Base-by-base conservation (phyloP, 768 basidiomycete genomes). In the Auriculariales sp. region DNA sequence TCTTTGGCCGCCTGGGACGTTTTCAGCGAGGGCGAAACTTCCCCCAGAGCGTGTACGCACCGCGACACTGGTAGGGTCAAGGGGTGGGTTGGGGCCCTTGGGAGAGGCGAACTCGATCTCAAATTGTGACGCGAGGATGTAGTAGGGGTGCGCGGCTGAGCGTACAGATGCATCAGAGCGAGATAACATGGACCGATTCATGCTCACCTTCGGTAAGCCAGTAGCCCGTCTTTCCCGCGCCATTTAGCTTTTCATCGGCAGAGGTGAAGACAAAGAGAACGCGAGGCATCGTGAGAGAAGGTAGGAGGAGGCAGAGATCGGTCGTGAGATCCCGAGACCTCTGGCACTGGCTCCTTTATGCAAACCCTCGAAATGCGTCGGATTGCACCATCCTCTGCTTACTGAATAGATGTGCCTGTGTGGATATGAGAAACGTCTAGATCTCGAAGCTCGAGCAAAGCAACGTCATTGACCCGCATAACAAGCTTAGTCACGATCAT, bases 211-310 rank as follows among this genome's bases (percentile, higher is more conserved):
- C 65, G 39, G 64, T 63, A 4, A 65, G 59, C 17, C 39, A 49
- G 33, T 34, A 51, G 17, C 51, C 46, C 51, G 59, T 54, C 29
- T 54, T 52, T 14, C 49, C 42, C 31, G 57, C 61, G 39, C 57
- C 49, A 27, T 59, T 55, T 28, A 57, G 35, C 51, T 63, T 62
- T 58, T 58, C 57, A 36, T 7, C 31, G 31, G 61, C 61, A 1
- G 63, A 65, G 29, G 65, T 62, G 59, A 66, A 58, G 54, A 68
- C 59, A 61, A 66, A 62, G 47, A 66, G 61, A 46, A 68, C 33
- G 31, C 31, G 31, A 15, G 31, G 31, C 31, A 32, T 32, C 15
- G 31, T 32, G n/a, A n/a, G n/a, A n/a, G n/a, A n/a, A n/a, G n/a
- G 33, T 12, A 34, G 33, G 33, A 17, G 33, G 12, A 12, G 33